Percentiles rank a stretch among this genome's conserved stretches.
Evolutionary conservation across 768 basidiomycete species (phyloP).

Genomic region (Zangia roseola): DNA sequence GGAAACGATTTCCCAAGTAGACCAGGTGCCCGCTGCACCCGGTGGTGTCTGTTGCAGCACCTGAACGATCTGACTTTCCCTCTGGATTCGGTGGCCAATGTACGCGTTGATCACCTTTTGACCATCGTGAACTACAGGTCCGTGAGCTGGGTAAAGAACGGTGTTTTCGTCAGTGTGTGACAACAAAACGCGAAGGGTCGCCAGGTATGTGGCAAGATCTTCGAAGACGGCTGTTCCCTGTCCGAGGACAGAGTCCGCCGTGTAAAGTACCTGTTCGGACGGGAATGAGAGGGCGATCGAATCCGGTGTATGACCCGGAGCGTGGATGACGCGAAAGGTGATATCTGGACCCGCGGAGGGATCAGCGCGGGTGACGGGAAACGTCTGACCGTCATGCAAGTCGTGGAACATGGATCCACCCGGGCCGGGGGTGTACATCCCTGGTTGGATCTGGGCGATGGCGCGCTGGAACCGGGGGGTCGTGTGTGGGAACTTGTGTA

Average conservation of each 20-base stretch:
- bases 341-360: slow-evolving; percentile 1
- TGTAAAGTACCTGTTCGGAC: slow-evolving; percentile 76
- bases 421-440: slow-evolving; percentile 45
- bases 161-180: slow-evolving; percentile 41
- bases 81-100: slow-evolving; percentile 74
- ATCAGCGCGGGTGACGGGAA: slow-evolving; percentile 34
- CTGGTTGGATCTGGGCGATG: slow-evolving; percentile 37
- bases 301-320: slow-evolving; percentile 90
- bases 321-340: slow-evolving; percentile 66
- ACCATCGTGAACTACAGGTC: slow-evolving; percentile 70
- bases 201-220: slow-evolving; percentile 70
- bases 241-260: slow-evolving; percentile 88
- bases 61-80: slow-evolving; percentile 75
- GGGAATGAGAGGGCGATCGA: slow-evolving; percentile 74
- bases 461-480: slow-evolving; percentile 32
- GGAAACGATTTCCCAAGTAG: slow-evolving; percentile 64
- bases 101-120: slow-evolving; percentile 63
- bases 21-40: slow-evolving; percentile 37
- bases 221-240: slow-evolving; percentile 90
- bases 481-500: slow-evolving; percentile 69
- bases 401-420: slow-evolving; percentile 53
- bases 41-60: slow-evolving; percentile 40
- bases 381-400: slow-evolving; percentile 52
- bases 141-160: slow-evolving; percentile 85
- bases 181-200: slow-evolving; percentile 59